Evolutionary conservation across 495 filamentous ascomycete genomes (phyloP), one percentile per base, ranked within the genome.

Genomic region (Trichoderma parareesei): DNA sequence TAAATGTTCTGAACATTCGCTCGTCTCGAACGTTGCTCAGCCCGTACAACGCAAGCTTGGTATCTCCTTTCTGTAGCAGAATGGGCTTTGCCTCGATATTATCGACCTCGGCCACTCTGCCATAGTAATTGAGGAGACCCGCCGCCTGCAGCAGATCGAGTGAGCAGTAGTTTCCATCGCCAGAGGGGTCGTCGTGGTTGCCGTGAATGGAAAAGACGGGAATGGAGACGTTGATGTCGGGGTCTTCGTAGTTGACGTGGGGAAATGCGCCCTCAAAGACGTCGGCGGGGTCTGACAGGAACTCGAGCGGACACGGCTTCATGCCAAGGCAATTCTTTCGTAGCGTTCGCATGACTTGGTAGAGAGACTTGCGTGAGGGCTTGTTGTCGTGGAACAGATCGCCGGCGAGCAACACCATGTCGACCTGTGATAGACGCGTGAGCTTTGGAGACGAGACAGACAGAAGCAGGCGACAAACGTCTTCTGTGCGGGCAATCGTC

Each of bases 381-480:
- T 96, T 96, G 70, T 99, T 99, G 67, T 99, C 94, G 73, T 99
- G 94, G 76, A 99, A 99, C 2, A 99, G 82, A 71, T 99, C 94
- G 37, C 94, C 94, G 8, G 87, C 93, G 20, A 98, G 83, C 11
- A 99, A 81, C 7, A 99, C 88, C 95, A 98, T 97, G 76, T 99
- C 94, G 64, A 90, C 80, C 79, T 82, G 63, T 16, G 16, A 61
- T 18, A n/a, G 27, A 27, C 2, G 38, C 60, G 60, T 61, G 38
- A 61, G 60, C 60, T 40, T 42, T 37, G 27, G 27, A 27, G 27
- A 27, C 27, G 60, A 43, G 38, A 13, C 60, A 2, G 9, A 59
- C 20, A 57, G n/a, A 49, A 16, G 9, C 7, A 20, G 49, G 27
- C 43, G 41, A 57, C 75, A 48, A 68, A 90, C 94, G 78, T 98